phyloP scores from a whole-genome alignment of 257 asterid species.

The Nicotiana noctiflora region DNA sequence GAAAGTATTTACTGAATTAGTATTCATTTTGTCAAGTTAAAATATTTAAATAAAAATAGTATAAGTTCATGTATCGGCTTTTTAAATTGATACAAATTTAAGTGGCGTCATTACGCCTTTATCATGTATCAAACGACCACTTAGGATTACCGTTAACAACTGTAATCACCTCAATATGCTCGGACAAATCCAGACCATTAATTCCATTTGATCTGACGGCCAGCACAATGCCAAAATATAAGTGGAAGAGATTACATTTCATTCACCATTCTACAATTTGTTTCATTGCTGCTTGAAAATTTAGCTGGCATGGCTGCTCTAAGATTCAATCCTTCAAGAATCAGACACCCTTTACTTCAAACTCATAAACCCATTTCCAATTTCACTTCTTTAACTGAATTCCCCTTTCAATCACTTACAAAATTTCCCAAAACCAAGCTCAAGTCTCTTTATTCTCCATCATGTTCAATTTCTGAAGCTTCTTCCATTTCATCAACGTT shows the following conservation, averaged over 20 bases:
- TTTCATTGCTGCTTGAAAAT: neutral
- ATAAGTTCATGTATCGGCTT: too few relatives aligned
- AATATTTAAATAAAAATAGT: too few relatives aligned
- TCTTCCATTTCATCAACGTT: conserved; percentile 50
- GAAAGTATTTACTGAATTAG: too few relatives aligned
- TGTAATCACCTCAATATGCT: neutral
- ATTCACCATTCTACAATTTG: neutral
- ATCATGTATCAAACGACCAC: too few relatives aligned
- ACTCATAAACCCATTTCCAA: conserved; percentile 32
- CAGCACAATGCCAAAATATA: neutral
- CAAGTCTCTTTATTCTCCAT: conserved; percentile 26
- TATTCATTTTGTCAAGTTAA: too few relatives aligned
- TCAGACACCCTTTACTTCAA: conserved; percentile 14
- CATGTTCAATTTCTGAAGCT: conserved; percentile 56
- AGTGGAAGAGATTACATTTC: neutral
- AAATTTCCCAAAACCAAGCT: conserved; percentile 14
- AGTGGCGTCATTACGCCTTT: too few relatives aligned
- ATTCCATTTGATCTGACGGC: neutral
- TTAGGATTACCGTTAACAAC: neutral
- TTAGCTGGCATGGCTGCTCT: conserved; percentile 46
- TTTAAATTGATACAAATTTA: too few relatives aligned
- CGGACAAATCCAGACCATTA: neutral
- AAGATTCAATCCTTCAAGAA: conserved; percentile 41
- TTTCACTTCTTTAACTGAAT: conserved; percentile 25
- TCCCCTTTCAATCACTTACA: conserved; percentile 20